Percentiles rank a stretch among this genome's conserved stretches.
These are phyloP conservation scores for Ceriops zippeliana DNA, from an alignment of 345 rosid genomes.

Conservation along the genomic window DNA sequence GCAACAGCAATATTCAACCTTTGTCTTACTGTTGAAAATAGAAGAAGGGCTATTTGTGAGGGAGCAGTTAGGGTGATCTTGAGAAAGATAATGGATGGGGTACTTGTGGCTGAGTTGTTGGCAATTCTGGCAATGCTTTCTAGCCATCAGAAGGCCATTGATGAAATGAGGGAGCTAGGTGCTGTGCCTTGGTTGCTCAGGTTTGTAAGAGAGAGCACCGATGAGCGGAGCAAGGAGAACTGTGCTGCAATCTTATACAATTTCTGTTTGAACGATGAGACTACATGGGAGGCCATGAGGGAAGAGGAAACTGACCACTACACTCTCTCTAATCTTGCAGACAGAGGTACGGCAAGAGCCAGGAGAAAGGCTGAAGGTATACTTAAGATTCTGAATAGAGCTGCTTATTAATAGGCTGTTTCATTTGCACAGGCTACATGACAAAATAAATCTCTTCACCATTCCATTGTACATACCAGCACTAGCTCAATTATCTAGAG, in stretches of 20 bases:
- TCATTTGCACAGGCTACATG: slow-evolving; percentile 19
- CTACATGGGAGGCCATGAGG: slow-evolving; percentile 23
- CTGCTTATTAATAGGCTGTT: slow-evolving; percentile 1
- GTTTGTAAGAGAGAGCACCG: slow-evolving; percentile 36
- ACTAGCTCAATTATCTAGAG: slow-evolving; percentile 16
- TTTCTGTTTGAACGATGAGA: slow-evolving; percentile 33
- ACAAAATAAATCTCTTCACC: background rate
- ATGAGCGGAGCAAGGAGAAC: slow-evolving; percentile 41
- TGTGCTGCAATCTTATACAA: slow-evolving; percentile 40
- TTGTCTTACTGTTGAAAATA: slow-evolving; percentile 34
- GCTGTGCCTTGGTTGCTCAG: slow-evolving; percentile 43
- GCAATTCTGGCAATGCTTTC: slow-evolving; percentile 43
- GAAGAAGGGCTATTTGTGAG: slow-evolving; percentile 30
- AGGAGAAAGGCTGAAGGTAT: slow-evolving; percentile 51
- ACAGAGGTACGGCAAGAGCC: slow-evolving; percentile 43
- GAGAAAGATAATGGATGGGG: slow-evolving; percentile 31
- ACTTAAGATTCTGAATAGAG: slow-evolving; percentile 32
- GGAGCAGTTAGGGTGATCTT: slow-evolving; percentile 40
- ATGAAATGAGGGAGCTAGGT: slow-evolving; percentile 37
- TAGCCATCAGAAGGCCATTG: slow-evolving; percentile 30
- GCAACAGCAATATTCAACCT: slow-evolving; percentile 46
- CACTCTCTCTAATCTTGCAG: slow-evolving; percentile 39
- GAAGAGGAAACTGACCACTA: slow-evolving; percentile 36
- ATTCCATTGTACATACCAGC: slow-evolving; percentile 6
- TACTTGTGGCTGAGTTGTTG: slow-evolving; percentile 45